Evolutionary conservation across 306 rosid species (phyloP).

Genomic region (Medicago truncatula): MtrunA17r5.0-ANR NC_053046.1:1032001-1032500

Average conservation of each 20-base stretch:
- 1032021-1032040: constrained; percentile 62
- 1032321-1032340: constrained; percentile 62
- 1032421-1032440: constrained; percentile 52
- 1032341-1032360: constrained; percentile 65
- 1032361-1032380: constrained; percentile 62
- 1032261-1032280: constrained; percentile 83
- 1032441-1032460: constrained; percentile 51
- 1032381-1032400: constrained; percentile 56
- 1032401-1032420: constrained; percentile 69
- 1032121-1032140: constrained; percentile 60
- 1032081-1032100: constrained; percentile 74
- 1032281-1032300: constrained; percentile 70
- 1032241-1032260: constrained; percentile 85
- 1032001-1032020: constrained; percentile 63
- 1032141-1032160: constrained; percentile 70
- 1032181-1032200: constrained; percentile 82
- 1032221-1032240: constrained; percentile 69
- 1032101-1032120: constrained; percentile 63
- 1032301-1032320: constrained; percentile 80
- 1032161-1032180: constrained; percentile 71
- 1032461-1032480: constrained; percentile 59
- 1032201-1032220: constrained; percentile 72
- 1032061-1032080: constrained; percentile 75
- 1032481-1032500: constrained; percentile 62
- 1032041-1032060: constrained; percentile 66